Percentiles rank a stretch among this genome's conserved stretches.
phyloP scores from a whole-genome alignment of 768 basidiomycete species.

The Rhodosporidiobolus odoratus region DNA sequence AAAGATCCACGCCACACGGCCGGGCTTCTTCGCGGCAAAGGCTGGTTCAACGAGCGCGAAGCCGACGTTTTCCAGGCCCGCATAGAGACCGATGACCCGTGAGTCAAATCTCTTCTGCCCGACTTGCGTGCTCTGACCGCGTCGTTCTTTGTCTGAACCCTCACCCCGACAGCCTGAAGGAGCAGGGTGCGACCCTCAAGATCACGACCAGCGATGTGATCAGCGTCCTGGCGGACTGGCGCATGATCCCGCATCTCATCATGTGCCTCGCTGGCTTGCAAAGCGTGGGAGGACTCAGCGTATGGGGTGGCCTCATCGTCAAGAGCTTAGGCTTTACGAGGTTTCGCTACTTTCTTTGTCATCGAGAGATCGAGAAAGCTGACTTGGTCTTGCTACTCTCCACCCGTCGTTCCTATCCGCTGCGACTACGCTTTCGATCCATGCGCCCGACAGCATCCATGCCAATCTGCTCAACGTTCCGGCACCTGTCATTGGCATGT shows the following conservation, averaged over 20 bases:
- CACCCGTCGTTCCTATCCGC: not conserved
- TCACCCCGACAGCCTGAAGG: too few species aligned
- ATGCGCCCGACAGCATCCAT: too few species aligned
- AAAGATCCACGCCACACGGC: not conserved
- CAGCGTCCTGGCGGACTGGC: slow-evolving; percentile 6
- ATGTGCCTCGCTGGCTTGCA: slow-evolving; percentile 8
- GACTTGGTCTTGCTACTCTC: not conserved
- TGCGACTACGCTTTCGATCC: not conserved
- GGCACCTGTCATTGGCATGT: not conserved
- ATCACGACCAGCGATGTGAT: slow-evolving; percentile 3
- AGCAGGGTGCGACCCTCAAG: slow-evolving; percentile 12
- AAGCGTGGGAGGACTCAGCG: slow-evolving; percentile 1
- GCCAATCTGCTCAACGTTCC: slow-evolving; percentile 22
- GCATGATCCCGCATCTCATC: slow-evolving; percentile 12
- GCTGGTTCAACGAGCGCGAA: slow-evolving; percentile 12
- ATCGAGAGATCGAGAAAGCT: too few species aligned
- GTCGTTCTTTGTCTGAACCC: too few species aligned
- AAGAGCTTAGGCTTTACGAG: slow-evolving; percentile 14
- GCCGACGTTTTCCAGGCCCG: slow-evolving; percentile 16
- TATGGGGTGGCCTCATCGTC: slow-evolving; percentile 14
- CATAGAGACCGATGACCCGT: slow-evolving; percentile 6
- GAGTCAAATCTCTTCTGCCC: too few species aligned
- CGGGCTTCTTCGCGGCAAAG: not conserved
- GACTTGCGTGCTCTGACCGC: too few species aligned
- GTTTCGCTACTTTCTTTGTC: not conserved